These are phyloP conservation scores for Cyberlindnera maritima DNA, from an alignment of 805 yeast species.

Conservation along the genomic window DNA sequence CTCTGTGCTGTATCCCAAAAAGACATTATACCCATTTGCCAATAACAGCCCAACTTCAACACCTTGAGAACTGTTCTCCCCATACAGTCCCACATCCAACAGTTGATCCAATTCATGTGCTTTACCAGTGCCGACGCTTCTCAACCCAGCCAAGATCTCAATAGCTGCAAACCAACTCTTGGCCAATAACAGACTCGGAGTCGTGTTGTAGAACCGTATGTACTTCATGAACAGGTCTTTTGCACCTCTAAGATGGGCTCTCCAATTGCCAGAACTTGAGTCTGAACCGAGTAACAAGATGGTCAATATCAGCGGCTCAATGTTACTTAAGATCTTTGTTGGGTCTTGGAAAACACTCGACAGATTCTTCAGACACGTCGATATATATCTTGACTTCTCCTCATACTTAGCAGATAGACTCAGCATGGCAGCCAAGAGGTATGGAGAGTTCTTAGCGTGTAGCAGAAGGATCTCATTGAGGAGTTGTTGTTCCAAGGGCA, in stretches of 20 bases:
- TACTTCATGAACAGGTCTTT: slow-evolving; percentile 58
- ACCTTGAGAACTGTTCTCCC: slow-evolving; percentile 18
- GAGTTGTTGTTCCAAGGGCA: slow-evolving; percentile 39
- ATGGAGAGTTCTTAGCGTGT: slow-evolving; percentile 47
- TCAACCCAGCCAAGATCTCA: slow-evolving; percentile 54
- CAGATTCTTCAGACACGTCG: slow-evolving; percentile 47
- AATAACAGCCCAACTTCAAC: slow-evolving; percentile 26
- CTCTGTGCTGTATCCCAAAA: slow-evolving; percentile 30
- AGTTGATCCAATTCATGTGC: slow-evolving; percentile 40
- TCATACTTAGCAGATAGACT: slow-evolving; percentile 51
- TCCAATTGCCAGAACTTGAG: slow-evolving; percentile 55
- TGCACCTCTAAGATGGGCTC: slow-evolving; percentile 66
- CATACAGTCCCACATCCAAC: slow-evolving; percentile 26
- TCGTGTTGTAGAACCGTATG: slow-evolving; percentile 23
- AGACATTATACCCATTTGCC: slow-evolving; percentile 27
- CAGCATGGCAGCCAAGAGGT: slow-evolving; percentile 52
- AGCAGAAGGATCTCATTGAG: slow-evolving; percentile 48
- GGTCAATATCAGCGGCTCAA: slow-evolving; percentile 67
- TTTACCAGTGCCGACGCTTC: slow-evolving; percentile 52
- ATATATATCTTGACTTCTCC: slow-evolving; percentile 42
- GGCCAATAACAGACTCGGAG: slow-evolving; percentile 40
- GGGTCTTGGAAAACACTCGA: slow-evolving; percentile 38
- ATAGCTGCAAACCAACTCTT: slow-evolving; percentile 56
- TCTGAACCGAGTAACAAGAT: slow-evolving; percentile 62
- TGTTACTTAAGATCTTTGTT: slow-evolving; percentile 42